Base-by-base conservation (phyloP, 1,284 basidiomycete genomes). In the Malassezia nana region DNA sequence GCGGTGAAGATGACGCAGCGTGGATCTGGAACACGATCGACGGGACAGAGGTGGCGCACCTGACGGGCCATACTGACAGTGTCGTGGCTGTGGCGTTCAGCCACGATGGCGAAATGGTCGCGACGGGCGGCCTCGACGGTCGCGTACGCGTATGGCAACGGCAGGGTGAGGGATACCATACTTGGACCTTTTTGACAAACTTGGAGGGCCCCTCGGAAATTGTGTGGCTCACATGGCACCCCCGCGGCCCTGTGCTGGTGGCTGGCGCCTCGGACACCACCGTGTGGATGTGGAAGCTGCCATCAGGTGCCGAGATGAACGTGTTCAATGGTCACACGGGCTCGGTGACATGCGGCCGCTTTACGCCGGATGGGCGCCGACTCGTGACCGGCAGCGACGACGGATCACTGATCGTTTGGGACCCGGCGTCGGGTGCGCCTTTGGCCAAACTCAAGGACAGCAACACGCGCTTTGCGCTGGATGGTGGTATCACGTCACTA, bases 261-360 rank as follows among this genome's bases (percentile, higher is more conserved):
- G 90, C 88, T 0, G 92, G 92, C 31, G 86, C 87, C 16, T 88
- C 92, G 62, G 92, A 98, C 75, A 82, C 86, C 4, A 94, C 87
- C 4, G 83, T 92, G n/a, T 98, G 92, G 92, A 79, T 98, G 67
- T 99, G 91, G 91, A 87, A 94, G 77, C 89, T 98, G 40, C 92
- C 92, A 3, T 86, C 84, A 3, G 92, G 91, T 43, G 86, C 83
- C 64, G 88, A 84, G 44, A 91, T 96, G 86, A 88, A 92, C 72
- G 91, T 96, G 15, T 89, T 96, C 66, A 85, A 87, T 2, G 88
- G 89, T 2, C 92, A 98, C 76, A 84, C 83, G 2, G 82, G 84
- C 6, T 78, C 89, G 2, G 84, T 91, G 7, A 85, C 88, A 32
- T 86, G 86, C 60, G 91, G 91, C 28, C 81, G 84, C 59, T 99